These are phyloP conservation scores for Raddia distichophylla DNA, from an alignment of 176 grass and related monocot genomes.

Conservation along the genomic window DNA sequence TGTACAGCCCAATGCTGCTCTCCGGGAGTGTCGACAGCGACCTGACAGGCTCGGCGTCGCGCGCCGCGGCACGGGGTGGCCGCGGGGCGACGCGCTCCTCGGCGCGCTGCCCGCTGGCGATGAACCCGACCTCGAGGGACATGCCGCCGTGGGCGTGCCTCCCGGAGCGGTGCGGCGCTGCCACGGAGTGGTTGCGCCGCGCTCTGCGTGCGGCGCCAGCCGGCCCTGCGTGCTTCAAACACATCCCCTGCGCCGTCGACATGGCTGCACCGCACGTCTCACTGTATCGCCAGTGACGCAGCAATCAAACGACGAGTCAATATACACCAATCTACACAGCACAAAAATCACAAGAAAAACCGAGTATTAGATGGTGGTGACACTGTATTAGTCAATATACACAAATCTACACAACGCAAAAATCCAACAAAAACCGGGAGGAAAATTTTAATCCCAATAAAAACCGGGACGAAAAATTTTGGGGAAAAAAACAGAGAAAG, in stretches of 20 bases:
- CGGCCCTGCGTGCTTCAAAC: conserved; percentile 55
- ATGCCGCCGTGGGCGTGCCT: conserved; percentile 48
- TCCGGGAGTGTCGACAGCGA: conserved; percentile 76
- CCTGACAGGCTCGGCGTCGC: conserved; percentile 45
- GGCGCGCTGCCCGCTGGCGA: conserved; percentile 43
- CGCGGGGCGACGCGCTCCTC: conserved; percentile 64
- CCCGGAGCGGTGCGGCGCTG: conserved; percentile 40
- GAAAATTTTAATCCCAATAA: background rate
- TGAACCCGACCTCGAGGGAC: conserved; percentile 62
- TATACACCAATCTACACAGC: conserved; percentile 14
- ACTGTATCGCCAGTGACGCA: conserved; percentile 34
- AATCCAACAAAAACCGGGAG: background rate
- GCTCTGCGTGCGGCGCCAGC: conserved; percentile 38
- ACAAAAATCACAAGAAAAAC: too few relatives aligned
- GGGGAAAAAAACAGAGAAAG: conserved; percentile 34
- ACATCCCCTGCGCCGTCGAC: conserved; percentile 70
- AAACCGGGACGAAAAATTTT: background rate
- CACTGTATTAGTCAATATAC: too few relatives aligned
- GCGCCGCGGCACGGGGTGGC: conserved; percentile 41
- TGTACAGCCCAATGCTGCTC: conserved; percentile 86
- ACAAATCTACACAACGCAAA: background rate
- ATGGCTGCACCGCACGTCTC: conserved; percentile 48
- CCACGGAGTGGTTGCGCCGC: conserved; percentile 27
- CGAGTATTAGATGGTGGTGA: too few relatives aligned
- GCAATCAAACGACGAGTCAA: conserved; percentile 37